phyloP scores from a whole-genome alignment of 345 rosid genomes.

The Arabis hirsuta region DNA sequence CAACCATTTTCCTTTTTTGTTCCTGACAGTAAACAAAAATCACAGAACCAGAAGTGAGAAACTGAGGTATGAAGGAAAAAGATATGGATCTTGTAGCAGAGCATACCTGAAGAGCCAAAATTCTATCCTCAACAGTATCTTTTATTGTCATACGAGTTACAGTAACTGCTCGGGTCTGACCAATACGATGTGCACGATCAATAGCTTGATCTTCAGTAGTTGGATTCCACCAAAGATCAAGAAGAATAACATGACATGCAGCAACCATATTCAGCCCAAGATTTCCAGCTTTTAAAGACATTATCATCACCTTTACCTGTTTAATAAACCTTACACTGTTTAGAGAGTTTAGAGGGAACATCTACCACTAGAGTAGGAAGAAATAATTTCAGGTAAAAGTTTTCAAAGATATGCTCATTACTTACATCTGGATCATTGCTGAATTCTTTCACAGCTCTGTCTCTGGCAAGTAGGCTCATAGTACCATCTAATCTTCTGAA shows the following conservation, averaged over 20 bases:
- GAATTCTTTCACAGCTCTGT: constrained; percentile 87
- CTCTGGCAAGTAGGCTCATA: constrained; percentile 77
- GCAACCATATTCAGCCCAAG: constrained; percentile 98
- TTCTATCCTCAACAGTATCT: constrained; percentile 89
- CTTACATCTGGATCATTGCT: constrained; percentile 74
- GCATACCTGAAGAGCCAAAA: constrained; percentile 82
- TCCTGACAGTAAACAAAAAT: constrained; percentile 55
- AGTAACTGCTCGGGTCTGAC: constrained; percentile 94
- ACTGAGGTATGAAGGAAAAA: neutral
- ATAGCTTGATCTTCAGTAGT: constrained; percentile 54
- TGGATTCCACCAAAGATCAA: constrained; percentile 99
- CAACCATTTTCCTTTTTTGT: constrained; percentile 93
- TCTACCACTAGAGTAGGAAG: too few species aligned
- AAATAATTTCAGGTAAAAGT: too few species aligned
- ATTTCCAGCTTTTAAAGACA: constrained; percentile 97
- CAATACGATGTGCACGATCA: constrained; percentile 97
- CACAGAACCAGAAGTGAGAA: constrained; percentile 28
- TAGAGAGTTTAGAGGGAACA: constrained; percentile 11
- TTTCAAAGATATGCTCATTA: constrained; percentile 13
- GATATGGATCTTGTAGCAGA: neutral
- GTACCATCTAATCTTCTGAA: constrained; percentile 93
- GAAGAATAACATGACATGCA: constrained; percentile 90
- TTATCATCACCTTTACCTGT: constrained; percentile 88
- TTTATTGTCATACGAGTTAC: constrained; percentile 84
- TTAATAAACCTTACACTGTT: constrained; percentile 10